Evolutionary conservation across 768 basidiomycete genomes (phyloP), one percentile per base, ranked within the genome.

Genomic region (Gymnopilus junonius): DNA sequence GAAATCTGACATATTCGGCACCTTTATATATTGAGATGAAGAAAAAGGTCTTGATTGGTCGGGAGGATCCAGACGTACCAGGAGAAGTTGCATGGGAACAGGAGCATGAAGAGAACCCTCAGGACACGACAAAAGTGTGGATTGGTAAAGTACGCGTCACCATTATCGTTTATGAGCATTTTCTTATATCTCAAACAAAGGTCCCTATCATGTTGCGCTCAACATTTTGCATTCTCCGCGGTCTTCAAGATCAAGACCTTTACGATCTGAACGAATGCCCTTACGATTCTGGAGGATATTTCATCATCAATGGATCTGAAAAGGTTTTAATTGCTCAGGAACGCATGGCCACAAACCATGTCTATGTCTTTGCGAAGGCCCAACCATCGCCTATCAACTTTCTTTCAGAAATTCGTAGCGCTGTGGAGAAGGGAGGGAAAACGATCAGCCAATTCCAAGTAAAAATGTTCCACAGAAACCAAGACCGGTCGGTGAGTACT

Each of bases 271-370:
- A 97, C 72, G 97, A 99, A 79, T 99, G 97, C 74, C 97, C 97
- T 5, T 97, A 96, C 72, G 97, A 99, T 77, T 95, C 95, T 39
- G 97, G 97, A 75, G 97, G 97, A 53, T 99, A 99, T 75, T 99
- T 99, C n/a, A 94, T 99, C 73, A 98, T 99, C 80, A 99, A 98
- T 69, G 97, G 97, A 12, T 99, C 97, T 2, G 97, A 99, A 75
- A 99, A 99, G 77, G 97, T 99, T n/a, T 83, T 99, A 64, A 99
- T 99, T 75, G 97, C 97, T 1, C 97, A 99, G 76, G 97, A 99
- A 75, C 89, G 97, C 56, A 99, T 99, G 96, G 97, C 97, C 10
- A 96, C 95, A 23, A 99, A 99, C 79, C 96, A 97, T 72, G 97
- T 99, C 67, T 99, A 99, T 77, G 95, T 98, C 56, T 99, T 99